These are phyloP conservation scores for Nothomitra cinnamomea DNA, from an alignment of 2,329 filamentous ascomycete species.

Conservation along the genomic window DNA sequence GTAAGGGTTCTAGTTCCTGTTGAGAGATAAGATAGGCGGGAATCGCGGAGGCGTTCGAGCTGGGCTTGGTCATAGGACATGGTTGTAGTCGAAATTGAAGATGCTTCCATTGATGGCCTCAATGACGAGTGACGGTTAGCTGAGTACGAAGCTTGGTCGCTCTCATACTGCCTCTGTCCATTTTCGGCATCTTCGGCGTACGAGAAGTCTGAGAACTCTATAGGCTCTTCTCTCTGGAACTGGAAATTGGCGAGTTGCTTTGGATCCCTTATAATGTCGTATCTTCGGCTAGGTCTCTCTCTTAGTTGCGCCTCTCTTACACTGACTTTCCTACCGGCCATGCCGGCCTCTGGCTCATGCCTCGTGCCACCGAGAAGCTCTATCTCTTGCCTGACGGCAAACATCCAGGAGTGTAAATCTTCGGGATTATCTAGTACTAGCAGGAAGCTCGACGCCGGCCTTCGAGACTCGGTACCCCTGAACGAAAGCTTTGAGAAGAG, in stretches of 20 bases:
- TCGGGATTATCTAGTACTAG: conserved; percentile 56
- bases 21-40: conserved; percentile 3
- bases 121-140: background rate
- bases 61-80: conserved; percentile 5
- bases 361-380: conserved; percentile 47
- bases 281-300: background rate
- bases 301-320: background rate
- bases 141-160: background rate
- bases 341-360: conserved; percentile 1
- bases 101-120: conserved; percentile 3
- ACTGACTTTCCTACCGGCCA: background rate
- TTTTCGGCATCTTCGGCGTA: background rate
- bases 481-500: conserved; percentile 49
- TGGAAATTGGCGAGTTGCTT: background rate
- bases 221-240: background rate
- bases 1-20: conserved; percentile 3
- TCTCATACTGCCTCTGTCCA: background rate
- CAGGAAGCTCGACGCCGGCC: conserved; percentile 45
- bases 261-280: background rate
- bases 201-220: background rate
- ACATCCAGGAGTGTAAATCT: conserved; percentile 64
- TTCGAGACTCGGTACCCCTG: conserved; percentile 34
- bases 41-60: conserved; percentile 4
- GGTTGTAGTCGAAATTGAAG: conserved; percentile 4
- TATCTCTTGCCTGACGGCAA: conserved; percentile 49